Conservation (phyloP, 495 filamentous ascomycete genomes). For the Trichoderma reesei region DNA sequence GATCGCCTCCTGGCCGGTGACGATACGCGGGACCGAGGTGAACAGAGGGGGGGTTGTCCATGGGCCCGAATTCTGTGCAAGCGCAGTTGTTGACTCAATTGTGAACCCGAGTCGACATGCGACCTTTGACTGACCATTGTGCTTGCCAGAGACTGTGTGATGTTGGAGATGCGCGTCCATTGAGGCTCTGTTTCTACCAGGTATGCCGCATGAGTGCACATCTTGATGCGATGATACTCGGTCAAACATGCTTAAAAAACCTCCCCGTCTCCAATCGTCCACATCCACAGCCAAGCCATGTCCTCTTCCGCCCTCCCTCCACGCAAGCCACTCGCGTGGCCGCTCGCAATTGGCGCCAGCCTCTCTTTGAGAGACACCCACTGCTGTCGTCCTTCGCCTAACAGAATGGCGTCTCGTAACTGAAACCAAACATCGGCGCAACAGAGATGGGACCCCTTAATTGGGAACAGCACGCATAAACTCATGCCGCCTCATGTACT, state of each 20-base stretch:
- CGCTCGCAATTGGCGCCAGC: not conserved
- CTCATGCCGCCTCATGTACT: not conserved
- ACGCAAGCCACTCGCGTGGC: not conserved
- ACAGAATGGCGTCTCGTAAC: not conserved
- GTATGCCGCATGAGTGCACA: not conserved
- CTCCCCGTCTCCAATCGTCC: not conserved
- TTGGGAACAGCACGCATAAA: not conserved
- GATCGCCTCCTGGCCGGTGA: not conserved
- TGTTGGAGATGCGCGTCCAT: too few relatives aligned
- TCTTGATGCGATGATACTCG: too few relatives aligned
- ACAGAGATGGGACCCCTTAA: not conserved
- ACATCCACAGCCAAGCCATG: not conserved
- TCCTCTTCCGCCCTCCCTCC: not conserved
- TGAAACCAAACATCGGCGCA: constrained; percentile 6
- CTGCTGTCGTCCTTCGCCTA: not conserved
- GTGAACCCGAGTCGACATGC: too few relatives aligned
- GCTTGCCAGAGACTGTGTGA: too few relatives aligned
- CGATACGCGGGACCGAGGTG: not conserved
- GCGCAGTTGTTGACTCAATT: too few relatives aligned
- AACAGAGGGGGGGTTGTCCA: too few relatives aligned
- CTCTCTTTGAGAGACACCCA: not conserved
- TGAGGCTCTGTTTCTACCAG: not conserved
- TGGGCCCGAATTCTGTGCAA: too few relatives aligned
- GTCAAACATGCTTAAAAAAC: not conserved
- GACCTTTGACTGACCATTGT: too few relatives aligned